Percentiles rank a stretch among this genome's conserved stretches.
phyloP scores from a whole-genome alignment of 306 rosid genomes.

The Quercus ilex region DNA sequence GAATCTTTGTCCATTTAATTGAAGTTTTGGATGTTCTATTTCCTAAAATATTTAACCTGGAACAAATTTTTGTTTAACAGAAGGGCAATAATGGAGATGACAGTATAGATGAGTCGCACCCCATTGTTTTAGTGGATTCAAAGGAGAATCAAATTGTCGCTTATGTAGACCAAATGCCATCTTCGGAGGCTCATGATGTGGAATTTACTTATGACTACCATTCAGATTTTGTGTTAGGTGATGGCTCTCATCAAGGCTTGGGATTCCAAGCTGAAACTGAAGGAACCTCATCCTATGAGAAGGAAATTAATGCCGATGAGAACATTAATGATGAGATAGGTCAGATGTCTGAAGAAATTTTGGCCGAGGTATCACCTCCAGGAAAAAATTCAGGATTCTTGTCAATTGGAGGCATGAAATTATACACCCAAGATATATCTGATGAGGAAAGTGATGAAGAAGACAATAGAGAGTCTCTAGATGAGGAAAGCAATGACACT shows the following conservation, averaged over 20 bases:
- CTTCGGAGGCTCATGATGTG: constrained; percentile 36
- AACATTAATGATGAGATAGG: constrained; percentile 31
- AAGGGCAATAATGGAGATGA: constrained; percentile 33
- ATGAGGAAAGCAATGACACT: constrained; percentile 42
- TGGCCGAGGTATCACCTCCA: constrained; percentile 26
- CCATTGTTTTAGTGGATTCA: constrained; percentile 49
- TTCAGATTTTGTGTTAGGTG: constrained; percentile 73
- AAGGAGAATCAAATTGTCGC: constrained; percentile 39
- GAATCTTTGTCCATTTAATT: not conserved
- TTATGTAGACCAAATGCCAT: constrained; percentile 51
- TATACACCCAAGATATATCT: constrained; percentile 79
- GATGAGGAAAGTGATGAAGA: constrained; percentile 55
- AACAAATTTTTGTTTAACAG: constrained; percentile 39
- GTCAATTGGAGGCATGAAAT: constrained; percentile 77
- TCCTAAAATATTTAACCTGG: constrained; percentile 17
- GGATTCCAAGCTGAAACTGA: constrained; percentile 69
- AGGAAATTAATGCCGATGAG: constrained; percentile 41
- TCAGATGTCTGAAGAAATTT: constrained; percentile 35
- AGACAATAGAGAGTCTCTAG: constrained; percentile 29
- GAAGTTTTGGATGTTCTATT: not conserved
- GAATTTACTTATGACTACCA: constrained; percentile 55
- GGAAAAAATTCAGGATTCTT: constrained; percentile 74
- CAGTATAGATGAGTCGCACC: constrained; percentile 29
- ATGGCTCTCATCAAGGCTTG: constrained; percentile 66
- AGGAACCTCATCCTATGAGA: constrained; percentile 41